Base-by-base conservation (phyloP, 768 basidiomycete species). In the Leccinum aurantiacum region DNA sequence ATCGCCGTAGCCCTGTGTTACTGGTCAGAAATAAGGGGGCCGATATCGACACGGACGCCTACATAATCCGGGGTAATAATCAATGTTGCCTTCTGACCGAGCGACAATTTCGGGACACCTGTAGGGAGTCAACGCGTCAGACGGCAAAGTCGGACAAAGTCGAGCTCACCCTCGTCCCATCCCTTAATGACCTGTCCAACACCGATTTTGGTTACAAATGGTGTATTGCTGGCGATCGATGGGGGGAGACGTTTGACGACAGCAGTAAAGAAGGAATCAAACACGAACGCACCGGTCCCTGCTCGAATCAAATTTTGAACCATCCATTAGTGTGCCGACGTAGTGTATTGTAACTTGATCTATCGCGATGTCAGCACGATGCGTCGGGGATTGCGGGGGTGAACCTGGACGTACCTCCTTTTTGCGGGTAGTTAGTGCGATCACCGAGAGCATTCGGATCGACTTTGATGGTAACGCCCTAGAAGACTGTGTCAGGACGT, bases 101-200 rank as follows among this genome's bases (percentile, higher is more conserved):
- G 37, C 11, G 90, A 91, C 62, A 95, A 76, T 76, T 91, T 79
- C 5, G 81, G 84, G 15, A 95, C 91, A 53, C 87, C 91, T 93
- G 67, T 51, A 6, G 9, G 50, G 37, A 29, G 44, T 57, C 63
- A 37, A 62, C 27, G 10, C 22, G 22, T 17, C 17, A 11, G 8
- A 49, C 13, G 11, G 15, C 6, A 29, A 33, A 24, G 8, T 31
- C 11, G 35, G 13, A 4, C 37, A 29, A 48, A 19, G 9, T 13
- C 14, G 8, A 37, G 75, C 81, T 66, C 64, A 88, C 93, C 93
- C 73, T 93, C 90, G 68, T 94, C 93, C 93, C 92, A 95, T 31
- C 93, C 91, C 69, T 80, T 88, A 76, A 95, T 94, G 51, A 95
- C 93, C 69, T 87, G 86, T 8, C 90, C 89, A 19, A 85, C 77